Evolutionary conservation across 2,329 filamentous ascomycete species (phyloP), one percentile per base, ranked within the genome.

Genomic region (Apiospora sp.): DNA sequence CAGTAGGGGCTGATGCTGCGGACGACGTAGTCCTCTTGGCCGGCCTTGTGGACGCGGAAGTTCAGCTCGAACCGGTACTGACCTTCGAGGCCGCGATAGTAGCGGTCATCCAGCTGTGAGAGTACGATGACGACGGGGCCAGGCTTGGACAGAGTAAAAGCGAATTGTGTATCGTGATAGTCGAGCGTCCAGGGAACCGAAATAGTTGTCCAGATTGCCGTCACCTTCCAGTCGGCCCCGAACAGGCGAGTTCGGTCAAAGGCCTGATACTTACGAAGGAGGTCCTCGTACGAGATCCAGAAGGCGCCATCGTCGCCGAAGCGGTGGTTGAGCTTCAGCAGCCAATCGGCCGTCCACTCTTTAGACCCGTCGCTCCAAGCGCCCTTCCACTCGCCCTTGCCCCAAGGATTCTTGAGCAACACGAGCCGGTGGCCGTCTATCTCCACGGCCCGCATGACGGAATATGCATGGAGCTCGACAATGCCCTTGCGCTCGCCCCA

Each of bases 301-400:
- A 90, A 90, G 67, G 87, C 89, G 34, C 93, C 93, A 76, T 95
- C 93, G 75, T 94, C 92, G 51, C 93, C 93, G 76, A 95, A 95
- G 58, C 88, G 90, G 79, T 95, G 93, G 67, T 88, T 86, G 0
- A 96, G 86, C 77, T 92, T 91, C 73, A 90, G 83, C 82, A 96
- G 91, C 89, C 92, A 94, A 76, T 95, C 91, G 0, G 93, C 86
- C 0, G 93, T 96, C 94, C 94, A 97, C 81, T 96, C 92, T 77
- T 94, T 93, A 8, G 92, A 94, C 0, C 94, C 94, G 78, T 96
- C 94, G 4, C 89, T 92, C 93, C 94, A 96, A 1, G 93, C 86
- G 1, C 94, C 94, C 43, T 89, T 92, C 93, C 94, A 96, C 81
- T 95, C 94, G 44, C 89, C 90, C 75, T 91, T 90, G 1, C 94